A percentile compares a stretch with the other conserved stretches of the same genome.
These are phyloP conservation scores for Aspergillus diversus DNA, from an alignment of 495 filamentous ascomycete species.

Conservation along the genomic window DNA sequence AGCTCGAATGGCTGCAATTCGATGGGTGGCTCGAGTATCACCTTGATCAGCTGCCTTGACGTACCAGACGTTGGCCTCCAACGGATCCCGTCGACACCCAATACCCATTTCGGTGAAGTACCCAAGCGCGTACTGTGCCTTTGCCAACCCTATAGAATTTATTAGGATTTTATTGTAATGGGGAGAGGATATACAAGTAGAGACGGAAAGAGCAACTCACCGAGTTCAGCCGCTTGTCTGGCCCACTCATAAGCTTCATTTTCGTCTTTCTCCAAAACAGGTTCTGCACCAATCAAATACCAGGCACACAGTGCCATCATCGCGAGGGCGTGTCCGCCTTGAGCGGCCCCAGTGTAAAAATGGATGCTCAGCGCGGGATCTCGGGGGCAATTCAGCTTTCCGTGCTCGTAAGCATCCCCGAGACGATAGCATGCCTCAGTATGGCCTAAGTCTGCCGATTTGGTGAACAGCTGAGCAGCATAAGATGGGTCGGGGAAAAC, in stretches of 20 bases:
- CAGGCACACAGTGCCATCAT: slow-evolving; percentile 99
- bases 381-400: slow-evolving; percentile 79
- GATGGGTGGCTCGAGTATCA: slow-evolving; percentile 83
- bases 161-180: slow-evolving; percentile 11
- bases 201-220: slow-evolving; percentile 54
- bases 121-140: slow-evolving; percentile 92
- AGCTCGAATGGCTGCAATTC: slow-evolving; percentile 81
- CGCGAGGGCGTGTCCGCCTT: slow-evolving; percentile 78
- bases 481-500: slow-evolving; percentile 89
- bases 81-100: slow-evolving; percentile 85
- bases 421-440: slow-evolving; percentile 80
- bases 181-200: not conserved
- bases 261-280: slow-evolving; percentile 91
- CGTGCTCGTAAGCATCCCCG: slow-evolving; percentile 97
- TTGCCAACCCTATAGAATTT: slow-evolving; percentile 68
- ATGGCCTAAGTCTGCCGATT: slow-evolving; percentile 90
- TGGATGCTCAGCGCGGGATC: slow-evolving; percentile 95
- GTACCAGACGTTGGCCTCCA: slow-evolving; percentile 98
- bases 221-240: slow-evolving; percentile 76
- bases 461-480: slow-evolving; percentile 91
- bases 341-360: slow-evolving; percentile 93
- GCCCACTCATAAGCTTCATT: slow-evolving; percentile 98
- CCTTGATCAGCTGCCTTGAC: slow-evolving; percentile 93
- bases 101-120: slow-evolving; percentile 99
- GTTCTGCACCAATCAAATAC: slow-evolving; percentile 96